Evolutionary conservation across 2,329 filamentous ascomycete species (phyloP), one percentile per base, ranked within the genome.

Genomic region (Pseudogymnoascus pannorum): DNA sequence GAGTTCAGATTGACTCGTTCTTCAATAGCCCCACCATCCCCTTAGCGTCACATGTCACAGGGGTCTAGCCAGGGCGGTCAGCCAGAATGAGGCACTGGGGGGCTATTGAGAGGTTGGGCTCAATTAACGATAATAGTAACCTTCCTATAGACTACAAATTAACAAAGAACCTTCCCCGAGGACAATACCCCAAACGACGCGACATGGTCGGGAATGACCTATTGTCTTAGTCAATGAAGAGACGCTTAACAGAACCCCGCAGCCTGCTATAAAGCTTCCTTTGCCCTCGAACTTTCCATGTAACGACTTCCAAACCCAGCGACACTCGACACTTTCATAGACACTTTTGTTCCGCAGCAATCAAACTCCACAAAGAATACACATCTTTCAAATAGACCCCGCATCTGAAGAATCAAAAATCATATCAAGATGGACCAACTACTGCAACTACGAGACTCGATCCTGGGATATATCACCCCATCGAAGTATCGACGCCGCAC

Each of bases 401-500:
- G 11, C 48, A 31, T 31, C 26, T 18, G 48, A 54, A 31, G 26
- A 54, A 54, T 54, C 3, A 18, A 18, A 54, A 18, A 54, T 7
- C 38, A 33, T 14, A 24, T 48, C 29, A 22, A 61, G 18, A 64
- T 64, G 62, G 62, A 64, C 48, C 42, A 65, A 20, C 44, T 73
- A n/a, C 61, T 63, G 57, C 66, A 61, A 51, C 58, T 73, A 40
- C 67, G 65, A 60, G 68, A 72, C 58, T 66, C 66, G 12, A 48
- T 72, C 44, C 58, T 69, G 26, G 64, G 63, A 16, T 68, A 66
- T 57, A 60, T 73, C 42, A 70, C 70, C 12, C 70, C 71, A 31
- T 35, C 61, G 8, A 57, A 66, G 12, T 71, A 72, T 51, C 71
- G 71, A 51, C 71, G 66, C 36, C 69, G 70, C 20, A 72, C 70